Evolutionary conservation across 169 alveolate species (phyloP).

Genomic region (Eimeria sp.): DNA sequence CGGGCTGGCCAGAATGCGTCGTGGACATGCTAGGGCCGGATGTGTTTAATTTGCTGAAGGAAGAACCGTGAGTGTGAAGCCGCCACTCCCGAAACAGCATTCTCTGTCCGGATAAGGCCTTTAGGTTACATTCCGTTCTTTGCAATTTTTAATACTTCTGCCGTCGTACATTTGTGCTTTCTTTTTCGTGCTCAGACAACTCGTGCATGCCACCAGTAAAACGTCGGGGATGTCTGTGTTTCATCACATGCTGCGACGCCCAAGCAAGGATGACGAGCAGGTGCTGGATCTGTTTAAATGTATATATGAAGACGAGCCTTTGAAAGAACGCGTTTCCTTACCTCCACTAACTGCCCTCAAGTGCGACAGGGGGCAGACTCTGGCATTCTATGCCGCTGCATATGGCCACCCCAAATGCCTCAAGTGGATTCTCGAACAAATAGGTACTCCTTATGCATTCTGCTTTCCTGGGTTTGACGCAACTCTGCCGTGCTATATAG

Average conservation of each 20-base stretch:
- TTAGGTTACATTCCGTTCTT: background rate
- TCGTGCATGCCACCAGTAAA: slow-evolving; percentile 26
- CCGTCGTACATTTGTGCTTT: background rate
- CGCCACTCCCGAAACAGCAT: background rate
- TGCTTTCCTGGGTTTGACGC: background rate
- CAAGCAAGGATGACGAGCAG: slow-evolving; percentile 48
- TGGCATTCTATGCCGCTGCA: slow-evolving; percentile 69
- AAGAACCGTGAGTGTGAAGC: slow-evolving; percentile 38
- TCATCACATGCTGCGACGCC: slow-evolving; percentile 67
- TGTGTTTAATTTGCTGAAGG: slow-evolving; percentile 35
- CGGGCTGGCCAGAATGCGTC: slow-evolving; percentile 64
- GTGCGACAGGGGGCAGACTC: slow-evolving; percentile 54
- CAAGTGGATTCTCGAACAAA: slow-evolving; percentile 49
- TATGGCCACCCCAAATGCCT: slow-evolving; percentile 72
- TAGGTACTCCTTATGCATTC: background rate
- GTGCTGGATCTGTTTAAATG: slow-evolving; percentile 48
- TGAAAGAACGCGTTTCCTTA: slow-evolving; percentile 10
- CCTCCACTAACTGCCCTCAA: slow-evolving; percentile 9
- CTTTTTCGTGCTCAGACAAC: background rate
- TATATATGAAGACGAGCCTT: slow-evolving; percentile 43
- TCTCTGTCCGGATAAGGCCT: background rate
- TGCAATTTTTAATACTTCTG: background rate
- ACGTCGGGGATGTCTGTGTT: slow-evolving; percentile 55
- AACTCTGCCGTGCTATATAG: background rate
- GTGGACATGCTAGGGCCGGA: slow-evolving; percentile 67